A percentile compares a stretch with the other conserved stretches of the same genome.
phyloP scores from a whole-genome alignment of 768 basidiomycete species.

The Calocera cornea region DNA sequence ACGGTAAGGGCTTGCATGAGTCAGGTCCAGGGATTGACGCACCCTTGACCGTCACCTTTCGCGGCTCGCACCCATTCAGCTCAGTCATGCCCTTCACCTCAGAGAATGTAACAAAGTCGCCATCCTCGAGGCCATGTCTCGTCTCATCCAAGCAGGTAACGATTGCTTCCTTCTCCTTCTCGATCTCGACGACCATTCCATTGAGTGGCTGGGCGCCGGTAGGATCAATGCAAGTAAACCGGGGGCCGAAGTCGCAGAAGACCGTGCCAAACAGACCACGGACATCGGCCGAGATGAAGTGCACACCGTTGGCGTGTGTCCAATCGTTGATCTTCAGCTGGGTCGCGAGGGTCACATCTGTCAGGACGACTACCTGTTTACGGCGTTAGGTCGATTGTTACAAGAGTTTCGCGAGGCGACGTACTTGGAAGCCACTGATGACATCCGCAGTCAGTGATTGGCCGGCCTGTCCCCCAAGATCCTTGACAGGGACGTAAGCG shows the following conservation, averaged over 20 bases:
- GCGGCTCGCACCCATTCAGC: slow-evolving; percentile 78
- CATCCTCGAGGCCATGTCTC: slow-evolving; percentile 95
- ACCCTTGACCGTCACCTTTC: slow-evolving; percentile 82
- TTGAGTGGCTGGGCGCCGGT: slow-evolving; percentile 89
- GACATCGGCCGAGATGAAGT: slow-evolving; percentile 84
- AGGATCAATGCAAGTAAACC: slow-evolving; percentile 93
- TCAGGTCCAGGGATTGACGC: background rate
- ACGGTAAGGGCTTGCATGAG: background rate
- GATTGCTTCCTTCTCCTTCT: slow-evolving; percentile 77
- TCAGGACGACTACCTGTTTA: slow-evolving; percentile 73
- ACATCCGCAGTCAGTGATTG: slow-evolving; percentile 67
- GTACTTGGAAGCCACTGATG: slow-evolving; percentile 78
- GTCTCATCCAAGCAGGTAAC: slow-evolving; percentile 96
- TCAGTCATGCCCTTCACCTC: slow-evolving; percentile 93
- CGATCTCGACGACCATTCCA: slow-evolving; percentile 94
- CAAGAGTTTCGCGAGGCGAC: slow-evolving; percentile 16
- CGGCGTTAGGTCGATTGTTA: slow-evolving; percentile 9
- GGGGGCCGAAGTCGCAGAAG: slow-evolving; percentile 93
- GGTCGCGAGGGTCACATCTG: slow-evolving; percentile 58
- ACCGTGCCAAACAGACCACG: slow-evolving; percentile 86
- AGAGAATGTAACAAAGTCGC: slow-evolving; percentile 90
- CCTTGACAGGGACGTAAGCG: slow-evolving; percentile 84
- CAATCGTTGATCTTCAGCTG: slow-evolving; percentile 93
- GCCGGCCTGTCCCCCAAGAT: slow-evolving; percentile 65
- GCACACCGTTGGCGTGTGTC: slow-evolving; percentile 77